Percentiles rank a stretch among this genome's conserved stretches.
Evolutionary conservation across 2,329 filamentous ascomycete genomes (phyloP).

Genomic region (Drechslera avenae): DNA sequence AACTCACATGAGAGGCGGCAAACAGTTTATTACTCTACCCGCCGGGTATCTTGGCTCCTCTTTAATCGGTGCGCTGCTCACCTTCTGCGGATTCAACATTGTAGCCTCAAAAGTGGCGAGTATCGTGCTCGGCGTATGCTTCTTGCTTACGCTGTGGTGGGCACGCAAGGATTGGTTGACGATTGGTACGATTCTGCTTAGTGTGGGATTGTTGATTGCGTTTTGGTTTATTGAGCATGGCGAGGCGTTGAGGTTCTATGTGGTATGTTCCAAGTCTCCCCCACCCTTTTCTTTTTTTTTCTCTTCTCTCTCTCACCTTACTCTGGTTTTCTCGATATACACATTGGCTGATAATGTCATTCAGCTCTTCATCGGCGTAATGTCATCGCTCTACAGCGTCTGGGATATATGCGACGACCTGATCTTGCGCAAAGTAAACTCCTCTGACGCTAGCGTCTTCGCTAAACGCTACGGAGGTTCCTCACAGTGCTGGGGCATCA

Average conservation of each 20-base stretch:
- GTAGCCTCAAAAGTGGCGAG: slow-evolving; percentile 80
- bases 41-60: slow-evolving; percentile 80
- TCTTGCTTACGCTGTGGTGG: slow-evolving; percentile 82
- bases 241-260: slow-evolving; percentile 73
- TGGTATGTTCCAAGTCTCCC: slow-evolving; percentile 54
- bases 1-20: slow-evolving; percentile 76
- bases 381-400: slow-evolving; percentile 79
- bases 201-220: slow-evolving; percentile 71
- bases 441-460: slow-evolving; percentile 78
- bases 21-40: slow-evolving; percentile 71
- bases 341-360: neutral
- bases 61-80: slow-evolving; percentile 76
- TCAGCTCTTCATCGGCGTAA: slow-evolving; percentile 78
- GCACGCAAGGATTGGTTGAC: slow-evolving; percentile 79
- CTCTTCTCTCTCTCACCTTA: too few species aligned
- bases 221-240: slow-evolving; percentile 83
- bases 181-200: slow-evolving; percentile 70
- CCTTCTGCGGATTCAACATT: slow-evolving; percentile 81
- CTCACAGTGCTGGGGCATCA: slow-evolving; percentile 79
- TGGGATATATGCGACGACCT: slow-evolving; percentile 88
- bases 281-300: too few species aligned
- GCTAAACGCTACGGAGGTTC: slow-evolving; percentile 78
- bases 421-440: slow-evolving; percentile 79
- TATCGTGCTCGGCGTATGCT: slow-evolving; percentile 73
- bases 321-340: too few species aligned